Percentiles rank a stretch among this genome's conserved stretches.
Evolutionary conservation across 2,329 filamentous ascomycete genomes (phyloP).

Genomic region (Dactylellina cionopaga): DNA sequence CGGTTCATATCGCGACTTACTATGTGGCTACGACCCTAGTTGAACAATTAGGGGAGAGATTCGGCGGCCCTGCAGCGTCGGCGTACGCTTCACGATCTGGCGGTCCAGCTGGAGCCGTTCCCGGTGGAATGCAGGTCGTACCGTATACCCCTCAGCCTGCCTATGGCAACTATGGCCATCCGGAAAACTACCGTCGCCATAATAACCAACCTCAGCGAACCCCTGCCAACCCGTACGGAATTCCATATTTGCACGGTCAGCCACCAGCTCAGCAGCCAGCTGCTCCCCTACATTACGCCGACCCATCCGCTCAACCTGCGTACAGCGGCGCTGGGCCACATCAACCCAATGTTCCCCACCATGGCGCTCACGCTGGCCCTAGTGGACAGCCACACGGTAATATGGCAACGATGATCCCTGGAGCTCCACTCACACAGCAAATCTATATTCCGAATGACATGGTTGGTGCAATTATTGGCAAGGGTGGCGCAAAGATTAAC

Average conservation of each 20-base stretch:
- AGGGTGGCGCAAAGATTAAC: slow-evolving; percentile 98
- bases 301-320: slow-evolving; percentile 74
- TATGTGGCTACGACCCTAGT: slow-evolving; percentile 98
- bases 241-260: slow-evolving; percentile 77
- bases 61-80: slow-evolving; percentile 94
- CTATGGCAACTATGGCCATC: slow-evolving; percentile 89
- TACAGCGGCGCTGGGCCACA: slow-evolving; percentile 84
- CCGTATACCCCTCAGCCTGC: slow-evolving; percentile 94
- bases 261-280: slow-evolving; percentile 70
- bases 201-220: slow-evolving; percentile 78
- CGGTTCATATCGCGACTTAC: slow-evolving; percentile 98
- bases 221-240: slow-evolving; percentile 76
- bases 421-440: slow-evolving; percentile 91
- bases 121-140: slow-evolving; percentile 98
- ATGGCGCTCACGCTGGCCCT: slow-evolving; percentile 72
- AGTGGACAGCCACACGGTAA: slow-evolving; percentile 71
- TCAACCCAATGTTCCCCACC: slow-evolving; percentile 73
- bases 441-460: slow-evolving; percentile 99
- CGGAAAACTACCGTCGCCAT: slow-evolving; percentile 83
- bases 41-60: slow-evolving; percentile 95
- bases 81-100: slow-evolving; percentile 96
- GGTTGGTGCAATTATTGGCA: slow-evolving; percentile 98
- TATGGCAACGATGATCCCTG: slow-evolving; percentile 78
- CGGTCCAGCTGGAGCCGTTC: slow-evolving; percentile 89
- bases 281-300: slow-evolving; percentile 81